Evolutionary conservation across 2,329 filamentous ascomycete species (phyloP), one percentile per base, ranked within the genome.

Genomic region (Fusarium equiseti): DNA sequence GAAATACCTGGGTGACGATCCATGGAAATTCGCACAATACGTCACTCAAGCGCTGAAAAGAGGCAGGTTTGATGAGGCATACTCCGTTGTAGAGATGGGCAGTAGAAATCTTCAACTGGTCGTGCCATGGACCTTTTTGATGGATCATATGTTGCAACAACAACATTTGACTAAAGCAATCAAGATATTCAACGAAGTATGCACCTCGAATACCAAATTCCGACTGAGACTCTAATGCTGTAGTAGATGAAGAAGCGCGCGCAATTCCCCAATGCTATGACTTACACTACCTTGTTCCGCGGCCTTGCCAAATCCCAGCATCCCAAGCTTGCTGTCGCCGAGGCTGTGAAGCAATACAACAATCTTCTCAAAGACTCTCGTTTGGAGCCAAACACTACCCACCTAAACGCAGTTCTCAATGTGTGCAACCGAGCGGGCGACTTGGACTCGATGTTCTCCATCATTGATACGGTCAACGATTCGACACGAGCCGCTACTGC

Each of bases 201-300:
- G 18, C 48, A 35, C 15, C 40, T 24, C 8, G 16, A 26, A n/a
- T 11, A 16, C 24, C 12, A 6, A 31, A 22, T n/a, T 24, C 5
- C 26, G n/a, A 62, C 52, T 64, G 50, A 26, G 31, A 32, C 24
- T 35, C 70, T 74, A 55, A 75, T 66, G 60, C 44, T 38, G 31
- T 48, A 63, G 15, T 72, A 93, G 92, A 98, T 99, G 95, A 99
- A 98, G 83, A 98, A 98, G 82, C 88, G 94, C 66, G 91, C 86
- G 8, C 92, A 97, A 75, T 84, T 87, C 27, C 95, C 96, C 2
- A 95, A 95, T 77, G 87, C 89, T 6, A 88, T 91, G 74, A 98
- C 96, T 0, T 98, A 92, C 77, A 96, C 93, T 20, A 90, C 93
- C 62, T 87, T 98, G 63, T 90, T 99, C 72, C 86, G 88, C 53